Evolutionary conservation across 768 basidiomycete genomes (phyloP).

Genomic region (Xerocomellus intermedius): DNA sequence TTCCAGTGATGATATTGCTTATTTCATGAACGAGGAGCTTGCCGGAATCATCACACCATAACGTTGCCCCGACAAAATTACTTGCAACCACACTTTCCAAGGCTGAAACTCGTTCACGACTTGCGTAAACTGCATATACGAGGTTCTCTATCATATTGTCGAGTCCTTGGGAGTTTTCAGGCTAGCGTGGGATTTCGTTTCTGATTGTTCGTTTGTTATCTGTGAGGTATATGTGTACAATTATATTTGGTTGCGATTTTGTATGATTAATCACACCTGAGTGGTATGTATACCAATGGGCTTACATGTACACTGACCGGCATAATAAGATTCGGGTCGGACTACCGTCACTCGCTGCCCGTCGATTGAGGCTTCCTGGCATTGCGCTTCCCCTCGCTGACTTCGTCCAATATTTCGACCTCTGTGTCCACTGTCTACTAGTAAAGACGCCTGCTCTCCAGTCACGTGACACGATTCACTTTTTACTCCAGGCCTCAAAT

Average conservation of each 20-base stretch:
- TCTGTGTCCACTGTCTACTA: too few species aligned
- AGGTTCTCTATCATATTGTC: not conserved
- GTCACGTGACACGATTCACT: not conserved
- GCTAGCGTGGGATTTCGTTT: not conserved
- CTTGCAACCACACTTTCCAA: not conserved
- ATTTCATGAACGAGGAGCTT: conserved; percentile 8
- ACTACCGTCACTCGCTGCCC: too few species aligned
- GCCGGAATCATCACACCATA: not conserved
- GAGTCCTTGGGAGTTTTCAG: not conserved
- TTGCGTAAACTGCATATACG: not conserved
- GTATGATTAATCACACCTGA: not conserved
- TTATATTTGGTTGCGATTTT: not conserved
- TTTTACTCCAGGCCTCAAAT: not conserved
- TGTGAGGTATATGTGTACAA: not conserved
- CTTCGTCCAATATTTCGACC: too few species aligned
- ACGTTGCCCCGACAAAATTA: not conserved
- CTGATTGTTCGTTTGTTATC: not conserved
- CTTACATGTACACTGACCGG: not conserved
- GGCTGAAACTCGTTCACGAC: not conserved
- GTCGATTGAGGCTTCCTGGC: too few species aligned
- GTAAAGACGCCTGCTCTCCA: too few species aligned
- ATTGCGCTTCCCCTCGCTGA: too few species aligned
- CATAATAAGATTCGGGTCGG: not conserved
- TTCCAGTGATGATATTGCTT: conserved; percentile 27
- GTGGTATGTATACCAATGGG: too few species aligned